These are phyloP conservation scores for Phytophthora idaei DNA, from an alignment of 352 stramenopile genomes.

Conservation along the genomic window DNA sequence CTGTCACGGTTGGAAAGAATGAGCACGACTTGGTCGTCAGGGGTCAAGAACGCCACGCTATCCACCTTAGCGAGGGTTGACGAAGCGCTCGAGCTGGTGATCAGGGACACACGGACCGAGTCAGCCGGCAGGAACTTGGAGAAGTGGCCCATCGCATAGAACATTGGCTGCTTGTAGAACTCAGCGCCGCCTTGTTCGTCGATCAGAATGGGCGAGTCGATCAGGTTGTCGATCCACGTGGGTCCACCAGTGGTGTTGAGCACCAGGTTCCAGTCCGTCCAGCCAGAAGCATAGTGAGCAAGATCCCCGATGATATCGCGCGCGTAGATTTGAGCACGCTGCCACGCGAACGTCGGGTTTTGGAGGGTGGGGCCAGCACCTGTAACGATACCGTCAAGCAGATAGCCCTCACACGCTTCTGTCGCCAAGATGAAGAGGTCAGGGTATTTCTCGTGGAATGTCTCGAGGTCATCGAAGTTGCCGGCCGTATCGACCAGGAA, in stretches of 20 bases:
- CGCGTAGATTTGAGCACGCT: constrained; percentile 76
- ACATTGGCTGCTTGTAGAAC: constrained; percentile 89
- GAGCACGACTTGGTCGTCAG: constrained; percentile 52
- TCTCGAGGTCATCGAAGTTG: constrained; percentile 55
- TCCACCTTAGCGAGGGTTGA: constrained; percentile 46
- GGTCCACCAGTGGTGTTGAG: constrained; percentile 79
- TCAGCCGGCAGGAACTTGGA: constrained; percentile 67
- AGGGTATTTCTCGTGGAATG: constrained; percentile 61
- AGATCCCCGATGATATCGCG: constrained; percentile 90
- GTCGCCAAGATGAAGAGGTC: constrained; percentile 85
- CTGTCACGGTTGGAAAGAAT: constrained; percentile 58
- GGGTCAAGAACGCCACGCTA: constrained; percentile 53
- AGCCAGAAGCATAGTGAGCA: constrained; percentile 75
- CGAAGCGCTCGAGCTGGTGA: constrained; percentile 33
- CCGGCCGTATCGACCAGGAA: constrained; percentile 49
- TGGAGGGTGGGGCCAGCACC: constrained; percentile 54
- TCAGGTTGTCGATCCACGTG: constrained; percentile 70
- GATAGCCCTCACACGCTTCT: constrained; percentile 78
- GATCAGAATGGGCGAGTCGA: constrained; percentile 77
- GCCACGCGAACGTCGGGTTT: constrained; percentile 55
- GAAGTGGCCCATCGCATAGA: constrained; percentile 79
- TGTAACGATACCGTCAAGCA: constrained; percentile 54
- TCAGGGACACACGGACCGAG: constrained; percentile 51
- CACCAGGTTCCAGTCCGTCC: constrained; percentile 90
- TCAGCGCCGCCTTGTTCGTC: constrained; percentile 57